Evolutionary conservation across 2,329 filamentous ascomycete species (phyloP), one percentile per base, ranked within the genome.

Genomic region (Fusarium xylarioides): DNA sequence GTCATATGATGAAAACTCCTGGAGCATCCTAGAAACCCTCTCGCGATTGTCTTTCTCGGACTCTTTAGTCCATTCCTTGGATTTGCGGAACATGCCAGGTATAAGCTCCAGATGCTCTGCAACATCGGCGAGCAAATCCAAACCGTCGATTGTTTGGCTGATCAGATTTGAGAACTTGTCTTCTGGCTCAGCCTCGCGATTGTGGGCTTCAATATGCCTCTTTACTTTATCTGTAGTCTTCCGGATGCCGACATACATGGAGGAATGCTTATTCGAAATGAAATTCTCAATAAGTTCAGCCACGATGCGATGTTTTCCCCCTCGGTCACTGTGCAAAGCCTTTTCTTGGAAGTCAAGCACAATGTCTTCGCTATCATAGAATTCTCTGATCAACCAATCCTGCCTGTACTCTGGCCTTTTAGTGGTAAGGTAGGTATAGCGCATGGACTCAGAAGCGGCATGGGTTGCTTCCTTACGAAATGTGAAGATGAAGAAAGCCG

Each of bases 401-500:
- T 7, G 34, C 9, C 16, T 30, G 26, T 58, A 50, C 5, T 56
- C 18, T 35, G 34, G 26, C 19, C 23, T 18, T 28, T n/a, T 26
- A 5, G 57, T 59, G 6, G 66, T 46, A n/a, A 50, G 66, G 19
- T 54, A 75, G 19, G 63, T 54, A 18, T 70, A 38, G 35, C 73
- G 63, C 65, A 77, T 77, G 2, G 62, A 46, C n/a, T 64, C 38
- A 19, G 66, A 74, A 11, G 73, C 63, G 30, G 68, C 74, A 28
- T 78, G 76, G 19, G 77, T 71, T 10, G 65, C 65, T 53, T 74
- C 69, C n/a, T 70, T 73, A 16, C 75, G 66, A 26, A 78, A 78
- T 26, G 76, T 70, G 38, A 68, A 66, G 19, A 77, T 37, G 28
- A 71, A 75, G 32, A 75, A 76, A 18, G 62, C 32, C 2, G 73